Evolutionary conservation across 2,329 filamentous ascomycete species (phyloP), one percentile per base, ranked within the genome.

Genomic region (Aspergillus proliferans): DNA sequence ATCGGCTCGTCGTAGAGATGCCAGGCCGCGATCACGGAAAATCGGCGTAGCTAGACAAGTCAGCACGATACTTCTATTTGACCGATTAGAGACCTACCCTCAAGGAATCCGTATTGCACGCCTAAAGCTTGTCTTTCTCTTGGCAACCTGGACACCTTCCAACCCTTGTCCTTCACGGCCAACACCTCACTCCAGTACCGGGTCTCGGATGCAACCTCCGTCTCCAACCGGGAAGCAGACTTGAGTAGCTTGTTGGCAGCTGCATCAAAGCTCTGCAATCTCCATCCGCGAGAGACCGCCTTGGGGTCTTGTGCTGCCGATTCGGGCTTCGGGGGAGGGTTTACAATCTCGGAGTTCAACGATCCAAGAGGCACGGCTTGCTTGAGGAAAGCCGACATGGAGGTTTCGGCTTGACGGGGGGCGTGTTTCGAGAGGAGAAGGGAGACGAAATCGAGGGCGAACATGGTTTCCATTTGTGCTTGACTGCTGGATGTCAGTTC

Each of bases 141-240:
- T 0, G 89, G 88, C 38, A 93, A 74, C 44, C 86, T 81, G 57
- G 86, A 92, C 15, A 97, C 75, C 18, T 87, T 85, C 92, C 93
- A 98, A 4, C 91, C 90, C 47, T 84, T 85, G 56, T 89, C 82
- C 55, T 86, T 89, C 41, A 97, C 83, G 8, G 83, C 81, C 43
- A 95, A 73, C 2, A 97, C 80, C 59, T 95, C 86, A 48, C 86
- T 80, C 93, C 93, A 98, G 68, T 95, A 98, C 58, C 80, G 85
- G 2, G 84, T 85, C 72, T 98, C 93, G 26, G 83, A 81, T 8
- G 81, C 78, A 30, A 94, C 86, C 66, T 95, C 91, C 9, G 79
- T 80, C 58, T 88, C 81, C 10, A 98, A 71, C 38, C 88, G 79
- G 22, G 79, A 76, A 0, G 87, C 86, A 4, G 90, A 85, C 8